Evolutionary conservation across 768 basidiomycete genomes (phyloP), one percentile per base, ranked within the genome.

Genomic region (Tulasnella sp.): DNA sequence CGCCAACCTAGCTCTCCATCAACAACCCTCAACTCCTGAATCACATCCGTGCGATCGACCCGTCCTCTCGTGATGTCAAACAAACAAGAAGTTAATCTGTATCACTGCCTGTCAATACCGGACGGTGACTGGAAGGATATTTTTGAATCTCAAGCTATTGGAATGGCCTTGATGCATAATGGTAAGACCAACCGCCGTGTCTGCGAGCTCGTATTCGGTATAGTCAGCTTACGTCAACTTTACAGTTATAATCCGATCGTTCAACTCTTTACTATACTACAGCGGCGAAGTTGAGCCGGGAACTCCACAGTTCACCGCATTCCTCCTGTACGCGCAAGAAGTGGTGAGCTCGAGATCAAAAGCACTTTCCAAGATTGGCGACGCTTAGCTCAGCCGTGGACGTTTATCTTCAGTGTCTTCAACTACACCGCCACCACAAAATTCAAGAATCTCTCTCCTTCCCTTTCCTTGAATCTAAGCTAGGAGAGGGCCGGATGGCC

Each of bases 241-340:
- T 9, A 64, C 15, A 73, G 72, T 45, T 58, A 42, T 73, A n/a
- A 73, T 73, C 14, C 37, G 72, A 31, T 38, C 38, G 5, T 49
- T 29, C 72, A 73, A 73, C 45, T 45, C 72, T 54, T n/a, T 73
- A 11, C 40, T 73, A 12, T 73, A 45, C 45, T 73, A 73, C 22
- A 45, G 38, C 34, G 29, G 38, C n/a, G 72, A 73, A 3, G 40
- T 73, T 25, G 34, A 38, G 2, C 69, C 69, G 2, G 58, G 45
- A 36, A 58, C 40, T 29, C 22, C 39, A 5, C 37, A 36, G 25
- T 38, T 73, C 52, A 25, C 8, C 3, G 34, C 72, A 14, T 73
- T 73, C 72, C 36, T 73, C n/a, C 40, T n/a, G 11, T 73, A 73
- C 45, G n/a, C 45, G 19, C 45, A 29, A 29, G 45, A 39, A 40